Base-by-base conservation (phyloP, 169 alveolate genomes). In the Eimeria sp. region DNA sequence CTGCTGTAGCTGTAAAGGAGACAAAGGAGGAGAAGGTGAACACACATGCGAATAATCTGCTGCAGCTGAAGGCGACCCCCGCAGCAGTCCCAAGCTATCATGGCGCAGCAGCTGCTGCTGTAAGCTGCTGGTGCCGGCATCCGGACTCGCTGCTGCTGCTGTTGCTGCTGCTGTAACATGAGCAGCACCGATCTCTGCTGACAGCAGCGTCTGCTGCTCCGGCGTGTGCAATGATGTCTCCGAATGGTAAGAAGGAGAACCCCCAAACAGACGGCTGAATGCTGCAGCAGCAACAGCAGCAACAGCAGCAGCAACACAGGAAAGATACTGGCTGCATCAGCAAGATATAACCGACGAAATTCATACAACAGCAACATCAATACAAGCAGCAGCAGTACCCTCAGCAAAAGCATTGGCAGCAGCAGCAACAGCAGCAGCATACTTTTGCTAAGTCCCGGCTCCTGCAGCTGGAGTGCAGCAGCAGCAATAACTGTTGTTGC, bases 281-380 rank as follows among this genome's bases (percentile, higher is more conserved):
- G 88, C 88, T 78, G 88, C 54, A 78, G 61, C 88, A 78, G 63
- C 88, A 78, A 16, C 88, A 78, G 63, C 54, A 78, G 61, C 88
- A 78, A 43, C 88, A 78, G 63, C 88, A 78, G 22, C 49, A 27
- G 3, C 82, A 72, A 25, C 43, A 34, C 40, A 34, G 2, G 40
- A 34, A 34, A 34, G 57, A 25, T 0, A 75, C 4, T 54, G 51
- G 0, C 0, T 1, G 86, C 45, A n/a, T 2, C 51, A 75, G 57
- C 86, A 75, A 30, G 86, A 1, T 2, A 2, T 51, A 75, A 75
- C 14, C 1, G 27, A n/a, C 78, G 30, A 13, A 13, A 67, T n/a
- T 13, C 78, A 27, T 3, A 34, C 40, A 34, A 34, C 40, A 34
- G 40, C 40, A 34, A 34, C 40, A 34, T 34, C 40, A 34, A 34